Percentiles rank a stretch among this genome's conserved stretches.
phyloP scores from a whole-genome alignment of 495 filamentous ascomycete genomes.

The Lasiosphaeria hispida region DNA sequence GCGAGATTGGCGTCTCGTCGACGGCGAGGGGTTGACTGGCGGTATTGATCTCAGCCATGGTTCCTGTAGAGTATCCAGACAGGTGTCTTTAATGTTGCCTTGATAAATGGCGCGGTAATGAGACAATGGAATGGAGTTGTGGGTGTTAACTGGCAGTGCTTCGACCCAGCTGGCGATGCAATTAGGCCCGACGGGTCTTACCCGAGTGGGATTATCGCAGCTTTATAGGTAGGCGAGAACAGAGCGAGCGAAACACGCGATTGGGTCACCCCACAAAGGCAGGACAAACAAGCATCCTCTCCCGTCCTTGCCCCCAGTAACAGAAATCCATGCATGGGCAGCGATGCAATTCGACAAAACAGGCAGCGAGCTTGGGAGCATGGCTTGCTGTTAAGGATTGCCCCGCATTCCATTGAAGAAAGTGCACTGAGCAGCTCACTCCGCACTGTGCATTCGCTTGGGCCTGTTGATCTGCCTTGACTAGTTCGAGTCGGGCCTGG shows the following conservation, averaged over 20 bases:
- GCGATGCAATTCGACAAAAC: neutral
- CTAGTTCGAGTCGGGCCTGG: no score
- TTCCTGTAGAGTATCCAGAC: constrained; percentile 2
- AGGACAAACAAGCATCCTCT: constrained; percentile 11
- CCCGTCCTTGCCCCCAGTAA: constrained; percentile 8
- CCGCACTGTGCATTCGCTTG: no score
- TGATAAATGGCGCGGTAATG: neutral
- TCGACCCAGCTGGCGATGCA: neutral
- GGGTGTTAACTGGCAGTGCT: neutral
- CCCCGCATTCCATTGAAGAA: no score
- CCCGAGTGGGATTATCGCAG: neutral
- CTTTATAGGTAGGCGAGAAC: neutral
- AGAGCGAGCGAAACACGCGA: constrained; percentile 1
- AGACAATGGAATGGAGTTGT: neutral
- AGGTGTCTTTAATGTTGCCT: neutral
- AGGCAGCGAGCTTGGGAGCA: neutral
- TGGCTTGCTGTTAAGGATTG: no score
- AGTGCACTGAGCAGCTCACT: no score
- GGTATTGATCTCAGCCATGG: constrained; percentile 42
- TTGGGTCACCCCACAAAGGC: constrained; percentile 7
- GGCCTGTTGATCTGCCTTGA: no score
- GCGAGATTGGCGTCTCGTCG: constrained; percentile 64
- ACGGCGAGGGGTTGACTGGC: constrained; percentile 12
- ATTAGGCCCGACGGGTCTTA: neutral
- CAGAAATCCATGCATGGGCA: neutral